phyloP scores from a whole-genome alignment of 495 filamentous ascomycete genomes.

The Aspergillus olivimuriae region DNA sequence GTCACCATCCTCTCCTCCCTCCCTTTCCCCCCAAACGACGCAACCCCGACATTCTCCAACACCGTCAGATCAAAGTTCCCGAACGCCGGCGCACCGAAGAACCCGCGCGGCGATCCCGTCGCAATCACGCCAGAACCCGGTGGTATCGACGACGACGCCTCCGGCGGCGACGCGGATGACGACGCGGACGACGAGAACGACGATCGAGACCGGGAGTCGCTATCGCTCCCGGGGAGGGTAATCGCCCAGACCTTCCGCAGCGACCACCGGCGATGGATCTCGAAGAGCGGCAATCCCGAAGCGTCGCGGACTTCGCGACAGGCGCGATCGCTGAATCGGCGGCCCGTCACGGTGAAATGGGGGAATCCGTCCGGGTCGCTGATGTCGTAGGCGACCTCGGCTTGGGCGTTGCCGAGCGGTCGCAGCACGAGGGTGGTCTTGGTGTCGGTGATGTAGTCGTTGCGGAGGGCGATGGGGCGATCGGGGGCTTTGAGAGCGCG shows the following conservation, averaged over 20 bases:
- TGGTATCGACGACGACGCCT: too few species aligned
- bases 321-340: constrained; percentile 9
- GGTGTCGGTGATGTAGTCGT: constrained; percentile 13
- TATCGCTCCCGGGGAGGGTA: constrained; percentile 1
- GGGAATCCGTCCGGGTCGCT: constrained; percentile 14
- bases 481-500: constrained; percentile 14
- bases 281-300: constrained; percentile 20
- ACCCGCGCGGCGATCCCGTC: neutral
- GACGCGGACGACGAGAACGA: too few species aligned
- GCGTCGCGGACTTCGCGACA: constrained; percentile 24
- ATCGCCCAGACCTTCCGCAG: constrained; percentile 1
- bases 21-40: neutral
- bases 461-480: constrained; percentile 20
- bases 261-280: neutral
- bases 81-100: neutral
- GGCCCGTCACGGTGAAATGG: constrained; percentile 13
- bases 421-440: constrained; percentile 18
- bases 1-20: constrained; percentile 1
- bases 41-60: neutral
- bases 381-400: constrained; percentile 19
- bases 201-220: too few species aligned
- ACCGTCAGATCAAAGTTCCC: neutral
- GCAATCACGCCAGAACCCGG: neutral
- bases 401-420: constrained; percentile 13
- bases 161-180: too few species aligned